phyloP scores from a whole-genome alignment of 257 asterid species.

The Gardenia jasminoides region DNA sequence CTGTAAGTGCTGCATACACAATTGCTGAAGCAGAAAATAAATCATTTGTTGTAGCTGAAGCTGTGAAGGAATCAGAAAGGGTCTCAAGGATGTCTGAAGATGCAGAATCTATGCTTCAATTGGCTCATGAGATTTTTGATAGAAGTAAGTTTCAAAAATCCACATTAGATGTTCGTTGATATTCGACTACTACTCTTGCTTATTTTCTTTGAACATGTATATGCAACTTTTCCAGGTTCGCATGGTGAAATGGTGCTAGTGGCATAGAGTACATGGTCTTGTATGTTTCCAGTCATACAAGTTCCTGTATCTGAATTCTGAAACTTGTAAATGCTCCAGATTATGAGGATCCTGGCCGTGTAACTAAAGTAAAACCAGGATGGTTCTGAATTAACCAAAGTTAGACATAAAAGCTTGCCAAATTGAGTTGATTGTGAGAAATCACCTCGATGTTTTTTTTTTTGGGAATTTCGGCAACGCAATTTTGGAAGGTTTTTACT shows the following conservation, averaged over 20 bases:
- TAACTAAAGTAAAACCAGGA: not conserved
- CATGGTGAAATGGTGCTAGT: constrained; percentile 50
- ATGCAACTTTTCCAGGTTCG: constrained; percentile 43
- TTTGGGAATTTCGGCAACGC: not conserved
- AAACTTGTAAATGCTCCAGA: constrained; percentile 14
- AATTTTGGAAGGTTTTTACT: constrained; percentile 4
- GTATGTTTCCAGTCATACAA: not conserved
- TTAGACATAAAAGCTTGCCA: not conserved
- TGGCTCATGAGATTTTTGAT: constrained; percentile 58
- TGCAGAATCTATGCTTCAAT: constrained; percentile 48
- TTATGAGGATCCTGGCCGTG: constrained; percentile 6
- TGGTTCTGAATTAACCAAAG: not conserved
- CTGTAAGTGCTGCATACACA: constrained; percentile 50
- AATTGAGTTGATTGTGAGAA: constrained; percentile 6
- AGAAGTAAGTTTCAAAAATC: constrained; percentile 42
- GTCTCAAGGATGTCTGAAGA: constrained; percentile 73
- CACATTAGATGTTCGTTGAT: constrained; percentile 5
- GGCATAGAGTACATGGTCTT: constrained; percentile 33
- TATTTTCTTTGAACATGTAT: constrained; percentile 1
- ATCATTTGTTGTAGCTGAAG: constrained; percentile 70
- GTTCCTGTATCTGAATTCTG: not conserved
- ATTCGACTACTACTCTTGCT: not conserved
- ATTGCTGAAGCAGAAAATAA: constrained; percentile 82
- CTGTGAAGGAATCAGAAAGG: constrained; percentile 79
- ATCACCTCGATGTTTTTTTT: not conserved